Evolutionary conservation across 2,329 filamentous ascomycete genomes (phyloP), one percentile per base, ranked within the genome.

Genomic region (Xylariaceae sp.): DNA sequence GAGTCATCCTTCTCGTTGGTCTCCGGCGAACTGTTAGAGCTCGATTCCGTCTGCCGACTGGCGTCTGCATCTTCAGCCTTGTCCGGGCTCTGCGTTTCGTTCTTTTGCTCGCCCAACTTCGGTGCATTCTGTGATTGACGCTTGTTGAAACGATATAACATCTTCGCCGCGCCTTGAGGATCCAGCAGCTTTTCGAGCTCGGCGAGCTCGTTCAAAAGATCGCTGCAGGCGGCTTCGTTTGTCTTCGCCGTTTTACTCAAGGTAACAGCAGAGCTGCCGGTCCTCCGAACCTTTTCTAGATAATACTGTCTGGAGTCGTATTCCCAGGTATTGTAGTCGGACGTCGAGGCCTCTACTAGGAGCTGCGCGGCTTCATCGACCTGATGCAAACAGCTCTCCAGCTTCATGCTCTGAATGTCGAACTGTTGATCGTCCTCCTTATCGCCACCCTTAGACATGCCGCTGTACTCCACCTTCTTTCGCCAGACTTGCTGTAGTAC

Each of bases 401-500:
- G 47, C 52, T 69, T 68, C 52, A 68, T 65, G 39, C 49, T 62
- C 53, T 71, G 68, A 37, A 66, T 60, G 30, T 37, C 54, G 49
- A 69, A 66, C 15, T 66, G 64, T 23, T 65, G 61, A 23, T 58
- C 44, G 49, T 66, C 59, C 56, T 64, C 51, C 4, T 54, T 57
- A 13, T 66, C 58, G 8, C 55, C 61, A 17, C 37, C 53, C 51
- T 61, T 65, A 52, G 60, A 54, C 34, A 63, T 63, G 37, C 48
- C 44, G 39, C 64, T 64, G 8, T 61, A 55, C 35, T 64, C 63
- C 9, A 67, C 61, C 55, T 64, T 72, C 54, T 65, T 61, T 15
- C 59, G 60, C 71, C 71, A 72, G 17, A 72, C 65, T n/a, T 64
- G 64, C 48, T 66, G 64, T 13, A 72, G 65, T 11, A 66, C 53